A percentile compares a stretch with the other conserved stretches of the same genome.
Evolutionary conservation across 306 rosid species (phyloP).

Genomic region (Cotoneaster glaucophyllus): DNA sequence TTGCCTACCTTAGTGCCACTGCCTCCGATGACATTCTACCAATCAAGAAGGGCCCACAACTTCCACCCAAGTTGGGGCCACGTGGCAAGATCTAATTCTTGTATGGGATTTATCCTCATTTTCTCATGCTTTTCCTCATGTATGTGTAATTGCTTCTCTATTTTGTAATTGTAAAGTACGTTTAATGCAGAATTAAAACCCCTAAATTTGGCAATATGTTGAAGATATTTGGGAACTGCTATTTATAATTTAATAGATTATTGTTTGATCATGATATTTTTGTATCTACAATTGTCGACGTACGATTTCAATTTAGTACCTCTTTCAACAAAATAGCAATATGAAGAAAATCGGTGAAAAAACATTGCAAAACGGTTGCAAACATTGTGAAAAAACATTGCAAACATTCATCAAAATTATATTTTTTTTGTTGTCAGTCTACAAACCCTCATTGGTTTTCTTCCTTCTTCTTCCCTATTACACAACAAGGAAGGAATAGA

Average conservation of each 20-base stretch:
- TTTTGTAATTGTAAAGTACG: constrained; percentile 45
- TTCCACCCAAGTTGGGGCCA: constrained; percentile 85
- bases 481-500: constrained; percentile 46
- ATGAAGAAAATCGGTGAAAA: neutral
- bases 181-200: constrained; percentile 24
- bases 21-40: constrained; percentile 80
- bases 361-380: no score
- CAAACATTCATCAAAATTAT: constrained; percentile 6
- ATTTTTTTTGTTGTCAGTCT: constrained; percentile 17
- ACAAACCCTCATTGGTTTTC: constrained; percentile 20
- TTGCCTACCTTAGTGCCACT: constrained; percentile 79
- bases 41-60: constrained; percentile 96
- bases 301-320: neutral
- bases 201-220: constrained; percentile 12
- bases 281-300: neutral
- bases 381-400: no score
- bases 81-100: constrained; percentile 82
- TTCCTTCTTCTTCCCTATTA: constrained; percentile 41
- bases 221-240: constrained; percentile 26
- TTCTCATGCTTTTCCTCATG: neutral
- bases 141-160: constrained; percentile 21
- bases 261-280: neutral
- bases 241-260: neutral
- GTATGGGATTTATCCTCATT: neutral
- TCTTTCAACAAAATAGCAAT: no score